Base-by-base conservation (phyloP, 208 protist species). In the Zelonia costaricensis region DNA sequence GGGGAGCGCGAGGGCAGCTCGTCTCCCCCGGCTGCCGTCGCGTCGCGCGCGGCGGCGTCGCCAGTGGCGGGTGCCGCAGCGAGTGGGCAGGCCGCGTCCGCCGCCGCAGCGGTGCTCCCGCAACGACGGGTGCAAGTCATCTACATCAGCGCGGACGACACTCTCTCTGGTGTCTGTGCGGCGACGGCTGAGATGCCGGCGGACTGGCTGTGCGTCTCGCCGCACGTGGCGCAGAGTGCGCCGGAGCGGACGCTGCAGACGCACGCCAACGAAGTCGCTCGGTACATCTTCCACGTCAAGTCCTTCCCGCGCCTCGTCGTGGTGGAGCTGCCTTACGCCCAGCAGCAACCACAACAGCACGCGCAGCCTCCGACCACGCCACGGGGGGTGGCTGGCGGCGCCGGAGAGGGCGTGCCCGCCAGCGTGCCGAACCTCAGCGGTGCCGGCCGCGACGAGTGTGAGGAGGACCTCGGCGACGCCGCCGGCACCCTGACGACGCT, bases 141-240 rank as follows among this genome's bases (percentile, higher is more conserved):
- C n/a, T 92, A 86, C 62, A 30, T 92, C 36, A 83, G 76, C 61
- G 71, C 72, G 1, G 85, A 92, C 48, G 69, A 77, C 23, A 65
- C 73, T 4, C 33, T 73, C 13, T 43, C 61, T 7, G 76, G 66
- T 38, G 69, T 86, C 23, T 46, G 56, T 22, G 35, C 42, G 0
- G 61, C 74, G 7, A 65, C 85, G 54, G 43, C 25, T 4, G 52
- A 35, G 13, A 71, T 87, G 70, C 85, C 85, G n/a, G 40, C 18
- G 20, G 54, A 55, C 6, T 92, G 85, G 85, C 51, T 79, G 6
- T 91, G 80, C 49, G 51, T 75, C 27, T 73, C 74, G 0, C 67
- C 74, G 1, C 39, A 44, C 33, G 35, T 48, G 22, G 59, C 54
- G 25, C 57, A 48, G 39, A 57, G 51, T 12, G 18, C 16, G 20